Percentiles rank a stretch among this genome's conserved stretches.
These are phyloP conservation scores for Acaromyces ingoldii DNA, from an alignment of 1,284 basidiomycete genomes.

Conservation along the genomic window DNA sequence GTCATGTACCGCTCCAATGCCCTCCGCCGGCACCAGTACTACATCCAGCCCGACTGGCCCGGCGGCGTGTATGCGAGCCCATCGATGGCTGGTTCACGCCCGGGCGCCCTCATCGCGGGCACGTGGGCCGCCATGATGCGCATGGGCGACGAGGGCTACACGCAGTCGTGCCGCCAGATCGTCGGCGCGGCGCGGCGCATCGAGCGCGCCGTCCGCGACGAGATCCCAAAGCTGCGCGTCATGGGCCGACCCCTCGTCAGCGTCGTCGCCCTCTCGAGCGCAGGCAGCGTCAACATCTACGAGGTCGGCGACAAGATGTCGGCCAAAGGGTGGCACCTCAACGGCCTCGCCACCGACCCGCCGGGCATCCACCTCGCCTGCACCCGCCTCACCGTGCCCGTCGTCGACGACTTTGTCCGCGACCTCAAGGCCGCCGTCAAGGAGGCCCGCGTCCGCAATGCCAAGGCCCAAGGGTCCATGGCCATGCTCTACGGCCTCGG, in stretches of 20 bases:
- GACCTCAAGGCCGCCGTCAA: slow-evolving; percentile 72
- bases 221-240: slow-evolving; percentile 70
- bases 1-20: slow-evolving; percentile 38
- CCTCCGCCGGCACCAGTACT: slow-evolving; percentile 48
- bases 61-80: slow-evolving; percentile 50
- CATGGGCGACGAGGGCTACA: slow-evolving; percentile 86
- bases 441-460: slow-evolving; percentile 15
- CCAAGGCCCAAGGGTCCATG: slow-evolving; percentile 31
- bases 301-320: slow-evolving; percentile 87
- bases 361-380: slow-evolving; percentile 87
- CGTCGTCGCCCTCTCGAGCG: slow-evolving; percentile 80
- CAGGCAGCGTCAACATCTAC: slow-evolving; percentile 61
- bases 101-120: slow-evolving; percentile 86
- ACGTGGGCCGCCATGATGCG: slow-evolving; percentile 94
- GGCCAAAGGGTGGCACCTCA: slow-evolving; percentile 72
- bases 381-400: slow-evolving; percentile 73
- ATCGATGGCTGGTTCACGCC: slow-evolving; percentile 56
- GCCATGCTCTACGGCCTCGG: slow-evolving; percentile 64
- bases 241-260: slow-evolving; percentile 84
- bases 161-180: slow-evolving; percentile 78
- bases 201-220: slow-evolving; percentile 61
- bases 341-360: slow-evolving; percentile 68
- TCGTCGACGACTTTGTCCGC: slow-evolving; percentile 70
- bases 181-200: slow-evolving; percentile 70
- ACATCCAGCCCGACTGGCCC: slow-evolving; percentile 48